phyloP scores from a whole-genome alignment of 805 yeast species.

The Maudiozyma turicensis region DNA sequence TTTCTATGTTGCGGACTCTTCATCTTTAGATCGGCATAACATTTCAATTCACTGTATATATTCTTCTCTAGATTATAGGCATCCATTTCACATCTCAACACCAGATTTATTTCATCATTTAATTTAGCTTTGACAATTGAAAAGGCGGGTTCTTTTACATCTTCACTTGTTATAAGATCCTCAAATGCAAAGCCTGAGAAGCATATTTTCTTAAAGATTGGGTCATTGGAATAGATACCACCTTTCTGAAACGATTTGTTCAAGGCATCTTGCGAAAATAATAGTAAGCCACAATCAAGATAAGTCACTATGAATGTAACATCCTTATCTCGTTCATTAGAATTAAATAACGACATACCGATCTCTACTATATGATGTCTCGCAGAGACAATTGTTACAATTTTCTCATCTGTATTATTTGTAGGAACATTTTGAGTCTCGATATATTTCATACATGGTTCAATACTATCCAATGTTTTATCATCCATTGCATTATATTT shows the following conservation, averaged over 20 bases:
- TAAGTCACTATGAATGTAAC: conserved; percentile 9
- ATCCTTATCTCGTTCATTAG: conserved; percentile 3
- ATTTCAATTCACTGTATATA: conserved; percentile 24
- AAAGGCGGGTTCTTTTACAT: conserved; percentile 8
- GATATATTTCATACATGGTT: conserved; percentile 18
- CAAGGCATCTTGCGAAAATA: conserved; percentile 13
- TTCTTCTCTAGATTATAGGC: conserved; percentile 14
- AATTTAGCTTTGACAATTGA: conserved; percentile 20
- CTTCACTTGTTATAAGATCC: conserved; percentile 12
- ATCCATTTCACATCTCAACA: conserved; percentile 29
- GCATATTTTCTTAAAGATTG: conserved; percentile 9
- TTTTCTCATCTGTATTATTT: conserved; percentile 3
- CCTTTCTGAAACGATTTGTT: neutral
- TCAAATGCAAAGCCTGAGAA: conserved; percentile 28
- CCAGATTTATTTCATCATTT: conserved; percentile 10
- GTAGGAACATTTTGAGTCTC: neutral
- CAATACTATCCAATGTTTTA: conserved; percentile 13
- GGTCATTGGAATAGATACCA: conserved; percentile 9
- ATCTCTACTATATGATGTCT: conserved; percentile 25
- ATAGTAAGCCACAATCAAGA: conserved; percentile 11
- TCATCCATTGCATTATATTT: conserved; percentile 14
- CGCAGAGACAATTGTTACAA: conserved; percentile 19
- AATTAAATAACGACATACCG: conserved; percentile 17
- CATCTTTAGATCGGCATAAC: conserved; percentile 18
- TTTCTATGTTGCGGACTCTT: conserved; percentile 18